These are phyloP conservation scores for Citrus reticulata DNA, from an alignment of 345 rosid genomes.

Conservation along the genomic window DNA sequence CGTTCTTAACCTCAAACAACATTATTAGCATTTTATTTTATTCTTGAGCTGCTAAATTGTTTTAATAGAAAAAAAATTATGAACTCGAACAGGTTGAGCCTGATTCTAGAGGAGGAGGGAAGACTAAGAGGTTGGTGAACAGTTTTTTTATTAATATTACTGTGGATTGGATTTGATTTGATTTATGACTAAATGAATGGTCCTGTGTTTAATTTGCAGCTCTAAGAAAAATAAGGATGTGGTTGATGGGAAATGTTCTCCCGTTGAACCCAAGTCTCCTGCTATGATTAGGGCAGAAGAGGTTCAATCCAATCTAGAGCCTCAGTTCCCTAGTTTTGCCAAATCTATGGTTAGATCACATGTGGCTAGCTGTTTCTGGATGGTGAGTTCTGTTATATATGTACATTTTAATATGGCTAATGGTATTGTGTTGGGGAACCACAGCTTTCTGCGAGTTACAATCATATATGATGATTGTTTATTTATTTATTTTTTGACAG, in stretches of 20 bases:
- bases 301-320: conserved; percentile 57
- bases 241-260: conserved; percentile 15
- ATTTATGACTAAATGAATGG: background rate
- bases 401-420: background rate
- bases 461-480: background rate
- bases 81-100: conserved; percentile 31
- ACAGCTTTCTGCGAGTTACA: background rate
- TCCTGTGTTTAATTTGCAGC: conserved; percentile 26
- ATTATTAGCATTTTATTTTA: background rate
- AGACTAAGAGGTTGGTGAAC: conserved; percentile 42
- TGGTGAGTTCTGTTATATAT: conserved; percentile 34
- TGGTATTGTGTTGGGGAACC: conserved; percentile 2
- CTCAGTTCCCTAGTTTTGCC: conserved; percentile 51
- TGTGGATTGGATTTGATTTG: background rate
- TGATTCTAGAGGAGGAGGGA: conserved; percentile 30
- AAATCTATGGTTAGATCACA: conserved; percentile 65
- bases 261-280: conserved; percentile 34
- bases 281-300: conserved; percentile 57
- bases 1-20: background rate
- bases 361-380: conserved; percentile 68
- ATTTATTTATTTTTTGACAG: conserved; percentile 27
- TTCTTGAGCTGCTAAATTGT: background rate
- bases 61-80: background rate
- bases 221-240: conserved; percentile 25
- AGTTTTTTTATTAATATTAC: background rate